These are phyloP conservation scores for Friedmanniomyces endolithicus DNA, from an alignment of 495 filamentous ascomycete species.

Conservation along the genomic window DNA sequence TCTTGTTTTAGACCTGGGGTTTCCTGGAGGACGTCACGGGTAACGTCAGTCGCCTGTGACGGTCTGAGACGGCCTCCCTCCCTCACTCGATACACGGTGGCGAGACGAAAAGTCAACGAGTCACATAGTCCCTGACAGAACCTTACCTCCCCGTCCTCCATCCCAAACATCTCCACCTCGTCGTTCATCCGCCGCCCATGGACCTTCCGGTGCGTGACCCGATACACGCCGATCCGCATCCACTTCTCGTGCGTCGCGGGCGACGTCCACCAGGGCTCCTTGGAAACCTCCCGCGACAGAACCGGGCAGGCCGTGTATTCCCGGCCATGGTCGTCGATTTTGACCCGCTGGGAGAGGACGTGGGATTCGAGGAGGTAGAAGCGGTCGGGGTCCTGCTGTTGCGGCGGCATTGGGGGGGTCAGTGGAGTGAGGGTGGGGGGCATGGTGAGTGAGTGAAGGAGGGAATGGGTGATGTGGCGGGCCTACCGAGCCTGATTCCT, in stretches of 20 bases:
- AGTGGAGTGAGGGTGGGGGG: neutral
- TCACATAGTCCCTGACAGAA: neutral
- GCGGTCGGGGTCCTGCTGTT: neutral
- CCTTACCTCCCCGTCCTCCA: neutral
- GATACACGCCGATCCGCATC: neutral
- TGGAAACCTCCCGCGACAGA: neutral
- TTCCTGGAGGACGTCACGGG: neutral
- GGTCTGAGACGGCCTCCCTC: too few relatives aligned
- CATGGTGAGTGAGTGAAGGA: neutral
- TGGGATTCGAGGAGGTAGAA: neutral
- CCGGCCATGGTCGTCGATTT: neutral
- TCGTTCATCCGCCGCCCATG: slow-evolving; percentile 1
- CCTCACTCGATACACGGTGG: too few relatives aligned
- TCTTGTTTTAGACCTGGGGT: neutral
- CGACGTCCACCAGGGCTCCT: neutral
- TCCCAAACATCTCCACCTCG: slow-evolving; percentile 4
- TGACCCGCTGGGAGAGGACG: neutral
- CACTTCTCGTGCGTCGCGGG: neutral
- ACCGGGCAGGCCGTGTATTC: neutral
- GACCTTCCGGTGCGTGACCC: neutral
- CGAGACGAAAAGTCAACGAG: too few relatives aligned
- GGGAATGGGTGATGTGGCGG: neutral
- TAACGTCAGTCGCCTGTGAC: too few relatives aligned
- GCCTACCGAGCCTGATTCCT: neutral
- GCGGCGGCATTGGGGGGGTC: neutral